Evolutionary conservation across 2,329 filamentous ascomycete species (phyloP), one percentile per base, ranked within the genome.

Genomic region (Diaporthe vexans): DNA sequence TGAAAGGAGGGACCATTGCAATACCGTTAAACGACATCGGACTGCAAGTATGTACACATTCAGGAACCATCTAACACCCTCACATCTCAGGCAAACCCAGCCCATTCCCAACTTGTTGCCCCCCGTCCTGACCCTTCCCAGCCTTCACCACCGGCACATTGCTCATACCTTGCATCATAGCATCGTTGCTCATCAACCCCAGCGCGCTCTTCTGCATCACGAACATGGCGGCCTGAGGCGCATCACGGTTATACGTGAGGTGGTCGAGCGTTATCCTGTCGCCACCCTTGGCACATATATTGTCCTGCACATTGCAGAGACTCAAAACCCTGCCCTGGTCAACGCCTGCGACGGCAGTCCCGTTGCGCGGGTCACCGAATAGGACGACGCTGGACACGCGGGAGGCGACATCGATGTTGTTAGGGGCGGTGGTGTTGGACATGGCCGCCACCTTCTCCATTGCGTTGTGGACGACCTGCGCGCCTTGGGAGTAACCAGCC

Each of bases 401-500:
- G 8, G 73, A 54, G 52, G 71, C 54, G 26, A 73, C 40, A 5
- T 51, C 8, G 35, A 58, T 43, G 3, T 57, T 57, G 19, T 21
- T 40, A 4, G 48, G 7, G 8, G 58, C 7, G 13, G 37, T 68
- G 6, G 54, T 48, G 51, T 67, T 68, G 54, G 24, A 68, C 56
- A 69, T 52, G 67, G 72, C 56, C 48, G 73, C 48, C 5, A 61
- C 48, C 59, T 52, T 48, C 15, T 56, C 43, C 46, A 79, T 74
- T 13, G 77, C 76, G 40, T 78, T 78, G 74, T 78, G 77, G 24
- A 77, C 77, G n/a, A 78, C 71, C 71, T 78, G 77, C 9, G 75
- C 77, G 21, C 77, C 77, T 57, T 78, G 77, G 15, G 75, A 77
- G 52, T 78, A 86, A 10, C 84, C 84, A 15, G 82, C 80, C 77